phyloP scores from a whole-genome alignment of 2,329 filamentous ascomycete species.

The Cordyceps fumosorosea region DNA sequence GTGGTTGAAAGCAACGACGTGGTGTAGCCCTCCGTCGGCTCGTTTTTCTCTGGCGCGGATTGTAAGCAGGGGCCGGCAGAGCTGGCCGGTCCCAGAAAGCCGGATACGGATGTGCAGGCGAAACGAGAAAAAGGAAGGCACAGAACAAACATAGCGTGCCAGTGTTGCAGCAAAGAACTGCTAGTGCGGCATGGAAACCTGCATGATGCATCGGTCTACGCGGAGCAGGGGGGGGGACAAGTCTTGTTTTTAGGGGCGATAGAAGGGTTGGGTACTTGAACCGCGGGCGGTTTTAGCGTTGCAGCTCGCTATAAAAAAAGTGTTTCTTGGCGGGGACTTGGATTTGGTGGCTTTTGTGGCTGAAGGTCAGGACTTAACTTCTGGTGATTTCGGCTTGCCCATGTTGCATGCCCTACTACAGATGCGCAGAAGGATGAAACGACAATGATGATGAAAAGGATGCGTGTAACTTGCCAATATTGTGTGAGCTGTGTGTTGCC shows the following conservation, averaged over 20 bases:
- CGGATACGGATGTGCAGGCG: conserved; percentile 11
- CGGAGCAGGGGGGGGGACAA: neutral
- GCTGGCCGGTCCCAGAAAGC: conserved; percentile 6
- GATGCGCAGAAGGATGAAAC: neutral
- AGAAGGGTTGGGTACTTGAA: neutral
- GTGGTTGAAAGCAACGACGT: neutral
- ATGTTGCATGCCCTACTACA: too few relatives aligned
- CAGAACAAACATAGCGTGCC: neutral
- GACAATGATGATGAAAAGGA: neutral
- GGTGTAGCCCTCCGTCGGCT: neutral
- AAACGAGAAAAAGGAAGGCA: neutral
- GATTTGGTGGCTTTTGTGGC: too few relatives aligned
- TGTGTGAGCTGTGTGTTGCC: neutral
- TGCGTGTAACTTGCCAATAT: neutral
- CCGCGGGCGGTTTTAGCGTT: neutral
- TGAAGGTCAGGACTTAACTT: too few relatives aligned
- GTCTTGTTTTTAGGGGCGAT: neutral
- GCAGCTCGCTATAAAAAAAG: neutral
- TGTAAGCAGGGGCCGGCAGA: neutral
- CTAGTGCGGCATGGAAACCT: neutral
- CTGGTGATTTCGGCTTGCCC: too few relatives aligned
- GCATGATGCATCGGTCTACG: neutral
- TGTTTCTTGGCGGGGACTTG: too few relatives aligned
- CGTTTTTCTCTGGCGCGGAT: neutral
- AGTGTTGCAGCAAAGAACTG: neutral